phyloP scores from a whole-genome alignment of 139 green algal species.

The Axilococcus clingmanii region DNA sequence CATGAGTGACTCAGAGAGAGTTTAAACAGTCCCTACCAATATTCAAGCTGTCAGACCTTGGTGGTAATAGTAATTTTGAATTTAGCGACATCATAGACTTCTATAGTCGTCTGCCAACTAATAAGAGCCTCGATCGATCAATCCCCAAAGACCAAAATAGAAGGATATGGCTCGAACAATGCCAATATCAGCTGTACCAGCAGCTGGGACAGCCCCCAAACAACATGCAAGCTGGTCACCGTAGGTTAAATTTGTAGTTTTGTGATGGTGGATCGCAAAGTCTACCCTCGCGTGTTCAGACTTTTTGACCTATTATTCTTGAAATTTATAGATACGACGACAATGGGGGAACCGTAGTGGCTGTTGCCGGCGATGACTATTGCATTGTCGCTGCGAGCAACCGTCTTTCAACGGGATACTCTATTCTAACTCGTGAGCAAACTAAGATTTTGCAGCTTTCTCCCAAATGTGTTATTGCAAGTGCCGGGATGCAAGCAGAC shows the following conservation, averaged over 20 bases:
- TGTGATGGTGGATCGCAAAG: background rate
- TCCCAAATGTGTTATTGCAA: constrained; percentile 71
- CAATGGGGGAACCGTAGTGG: constrained; percentile 70
- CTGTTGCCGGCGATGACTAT: constrained; percentile 92
- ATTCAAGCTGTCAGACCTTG: too few relatives aligned
- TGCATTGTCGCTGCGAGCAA: constrained; percentile 90
- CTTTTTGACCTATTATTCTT: background rate
- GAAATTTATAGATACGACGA: constrained; percentile 18
- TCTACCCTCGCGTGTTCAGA: background rate
- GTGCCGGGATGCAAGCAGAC: constrained; percentile 88
- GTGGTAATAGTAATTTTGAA: too few relatives aligned
- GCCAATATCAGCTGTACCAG: constrained; percentile 9
- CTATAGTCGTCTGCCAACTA: too few relatives aligned
- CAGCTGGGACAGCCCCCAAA: constrained; percentile 15
- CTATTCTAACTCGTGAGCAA: constrained; percentile 80
- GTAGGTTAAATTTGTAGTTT: constrained; percentile 29
- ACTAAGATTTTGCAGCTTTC: constrained; percentile 79
- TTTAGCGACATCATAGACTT: too few relatives aligned
- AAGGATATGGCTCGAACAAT: constrained; percentile 6
- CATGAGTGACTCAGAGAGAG: too few relatives aligned
- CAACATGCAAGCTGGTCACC: constrained; percentile 49
- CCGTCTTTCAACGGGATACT: constrained; percentile 90
- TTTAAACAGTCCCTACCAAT: too few relatives aligned
- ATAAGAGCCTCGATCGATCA: too few relatives aligned
- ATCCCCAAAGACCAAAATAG: too few relatives aligned